Base-by-base conservation (phyloP, 2,329 filamentous ascomycete genomes). In the Xylariaceae sp. region DNA sequence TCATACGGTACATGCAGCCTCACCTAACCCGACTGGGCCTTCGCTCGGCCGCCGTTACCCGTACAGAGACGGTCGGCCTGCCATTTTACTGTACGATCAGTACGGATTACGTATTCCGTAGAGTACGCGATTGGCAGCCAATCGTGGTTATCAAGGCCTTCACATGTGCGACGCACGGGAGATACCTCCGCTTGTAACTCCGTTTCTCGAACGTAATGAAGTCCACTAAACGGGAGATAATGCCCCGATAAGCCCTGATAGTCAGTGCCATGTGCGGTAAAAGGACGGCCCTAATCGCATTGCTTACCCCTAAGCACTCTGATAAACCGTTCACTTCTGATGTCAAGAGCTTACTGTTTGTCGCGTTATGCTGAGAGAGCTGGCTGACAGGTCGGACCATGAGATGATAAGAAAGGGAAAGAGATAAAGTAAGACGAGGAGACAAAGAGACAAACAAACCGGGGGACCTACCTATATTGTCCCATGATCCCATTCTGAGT, bases 11-110 rank as follows among this genome's bases (percentile, higher is more conserved):
- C 11, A 42, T 42, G 37, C 37, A 42, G 37, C 37, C 37, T 13
- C 10, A 53, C 30, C 44, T 18, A 53, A 45, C 17, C 44, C 23
- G 48, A 13, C 2, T 42, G 17, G 49, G 44, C 48, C 15, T 48
- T 44, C 47, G n/a, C 30, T 57, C 55, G 59, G 51, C 61, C 59
- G 56, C 57, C 44, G 52, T 45, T 58, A 51, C 47, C 15, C 47
- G 48, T 51, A 35, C 3, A n/a, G 10, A 34, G 13, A 42, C 37
- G 37, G 37, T 42, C 23, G 23, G 23, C 23, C 23, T 30, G 23
- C 23, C 23, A 30, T 30, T 42, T 42, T 42, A 42, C 11, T 42
- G 37, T 30, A 30, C 23, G 23, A 30, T 30, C 23, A 42, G 37
- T 42, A 8, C 37, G 37, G 37, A 42, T 10, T 42, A 42, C 37